Evolutionary conservation across 176 grass and related monocot species (phyloP), one percentile per base, ranked within the genome.

Genomic region (Triticum turgidum): DNA sequence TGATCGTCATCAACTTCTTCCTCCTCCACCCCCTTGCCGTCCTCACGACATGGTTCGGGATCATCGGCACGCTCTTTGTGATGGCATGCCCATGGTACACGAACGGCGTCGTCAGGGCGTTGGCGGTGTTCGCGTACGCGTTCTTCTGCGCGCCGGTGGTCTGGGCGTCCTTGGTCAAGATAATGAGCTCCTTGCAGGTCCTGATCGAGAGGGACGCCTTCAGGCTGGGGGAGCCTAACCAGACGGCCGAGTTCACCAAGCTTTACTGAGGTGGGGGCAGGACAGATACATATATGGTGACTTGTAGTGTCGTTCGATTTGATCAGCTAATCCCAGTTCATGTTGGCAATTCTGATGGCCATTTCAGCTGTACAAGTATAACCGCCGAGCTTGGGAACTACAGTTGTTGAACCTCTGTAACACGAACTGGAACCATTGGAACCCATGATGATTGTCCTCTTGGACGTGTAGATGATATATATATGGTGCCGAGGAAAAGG

Each of bases 1-100:
- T 87, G 8, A 86, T 94, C n/a, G 92, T 96, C 34, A 92, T 92
- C 82, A 92, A 85, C 85, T 38, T 94, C 49, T 94, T 98, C 81
- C 87, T 98, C 35, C 90, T 98, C 1, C 90, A 89, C 3, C 84
- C 90, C 6, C 18, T 91, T 11, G 52, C 88, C 3, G 87, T 96
- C 63, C 82, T 92, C 41, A 92, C 92, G 1, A 83, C 89, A 11
- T 91, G 88, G 97, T 54, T 96, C 22, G 94, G 92, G 37, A 80
- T 98, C 38, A 68, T 92, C 0, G 97, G 97, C 3, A 67, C 90
- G 0, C 86, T 98, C 44, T 88, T 91, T 38, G 90, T 98, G 58
- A 94, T 96, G 93, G 92, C 92, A 82, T 96, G 78, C 47, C 97
- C 97, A 29, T 98, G 91, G 92, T 98, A 96, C 25, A 87, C 86